These are phyloP conservation scores for Gyrodon lividus DNA, from an alignment of 768 basidiomycete species.

Conservation along the genomic window DNA sequence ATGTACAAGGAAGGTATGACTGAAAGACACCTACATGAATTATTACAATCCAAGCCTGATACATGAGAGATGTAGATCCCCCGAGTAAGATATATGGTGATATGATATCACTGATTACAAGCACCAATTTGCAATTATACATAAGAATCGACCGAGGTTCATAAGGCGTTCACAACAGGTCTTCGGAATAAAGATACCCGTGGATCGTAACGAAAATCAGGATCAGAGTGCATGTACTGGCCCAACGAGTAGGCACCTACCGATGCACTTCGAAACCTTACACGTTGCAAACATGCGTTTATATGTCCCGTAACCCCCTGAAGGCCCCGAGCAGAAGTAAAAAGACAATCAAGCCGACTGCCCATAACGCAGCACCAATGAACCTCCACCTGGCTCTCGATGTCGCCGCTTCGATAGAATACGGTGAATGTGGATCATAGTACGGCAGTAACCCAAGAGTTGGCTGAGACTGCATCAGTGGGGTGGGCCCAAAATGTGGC, in stretches of 20 bases:
- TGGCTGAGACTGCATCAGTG: slow-evolving; percentile 36
- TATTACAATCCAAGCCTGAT: no score
- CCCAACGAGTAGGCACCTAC: neutral
- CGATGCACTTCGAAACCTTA: neutral
- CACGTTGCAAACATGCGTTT: neutral
- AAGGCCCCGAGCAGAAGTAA: slow-evolving; percentile 28
- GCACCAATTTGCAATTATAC: neutral
- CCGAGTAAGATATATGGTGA: neutral
- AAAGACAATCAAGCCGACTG: slow-evolving; percentile 31
- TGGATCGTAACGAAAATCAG: no score
- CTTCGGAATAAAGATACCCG: no score
- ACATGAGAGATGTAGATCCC: neutral
- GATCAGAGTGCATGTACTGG: no score
- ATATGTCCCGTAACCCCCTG: slow-evolving; percentile 13
- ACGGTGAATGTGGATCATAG: slow-evolving; percentile 44
- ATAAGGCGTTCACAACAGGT: no score
- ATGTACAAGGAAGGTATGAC: neutral
- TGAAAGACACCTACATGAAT: neutral
- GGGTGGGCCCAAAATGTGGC: slow-evolving; percentile 39
- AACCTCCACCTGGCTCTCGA: slow-evolving; percentile 45
- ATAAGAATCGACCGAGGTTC: no score
- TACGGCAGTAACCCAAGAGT: slow-evolving; percentile 36
- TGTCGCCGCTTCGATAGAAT: slow-evolving; percentile 38
- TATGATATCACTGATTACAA: neutral
- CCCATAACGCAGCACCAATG: slow-evolving; percentile 40